phyloP scores from a whole-genome alignment of 2,329 filamentous ascomycete species.

The Pseudogymnoascus sp. region DNA sequence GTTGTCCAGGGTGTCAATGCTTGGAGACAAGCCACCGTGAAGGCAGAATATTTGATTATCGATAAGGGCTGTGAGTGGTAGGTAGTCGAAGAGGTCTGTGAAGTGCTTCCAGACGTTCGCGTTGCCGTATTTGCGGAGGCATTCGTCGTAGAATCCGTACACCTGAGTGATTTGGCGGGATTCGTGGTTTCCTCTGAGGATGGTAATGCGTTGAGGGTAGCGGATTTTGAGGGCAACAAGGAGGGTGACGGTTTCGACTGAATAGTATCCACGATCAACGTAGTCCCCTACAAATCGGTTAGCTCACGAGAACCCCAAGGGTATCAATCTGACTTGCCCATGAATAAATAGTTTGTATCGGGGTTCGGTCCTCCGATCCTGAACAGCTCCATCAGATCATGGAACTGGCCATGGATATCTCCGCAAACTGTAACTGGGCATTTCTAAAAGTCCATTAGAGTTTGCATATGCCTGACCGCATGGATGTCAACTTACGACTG shows the following conservation, averaged over 20 bases:
- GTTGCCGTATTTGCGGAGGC: constrained; percentile 88
- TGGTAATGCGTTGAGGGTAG: constrained; percentile 93
- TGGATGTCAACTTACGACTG: constrained; percentile 63
- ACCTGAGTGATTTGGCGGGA: constrained; percentile 95
- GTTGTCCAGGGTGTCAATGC: constrained; percentile 91
- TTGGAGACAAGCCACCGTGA: constrained; percentile 83
- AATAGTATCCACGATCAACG: constrained; percentile 97
- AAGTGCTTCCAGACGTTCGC: constrained; percentile 97
- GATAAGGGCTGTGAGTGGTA: constrained; percentile 67
- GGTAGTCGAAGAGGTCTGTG: constrained; percentile 96
- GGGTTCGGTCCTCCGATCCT: constrained; percentile 88
- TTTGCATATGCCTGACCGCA: not conserved
- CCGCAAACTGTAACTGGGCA: constrained; percentile 57
- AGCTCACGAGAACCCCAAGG: not conserved
- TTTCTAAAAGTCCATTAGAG: constrained; percentile 12
- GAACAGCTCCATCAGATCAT: constrained; percentile 95
- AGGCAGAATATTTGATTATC: constrained; percentile 68
- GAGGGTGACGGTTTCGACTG: constrained; percentile 91
- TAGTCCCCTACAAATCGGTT: constrained; percentile 64
- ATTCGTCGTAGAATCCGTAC: constrained; percentile 98
- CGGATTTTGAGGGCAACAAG: constrained; percentile 94
- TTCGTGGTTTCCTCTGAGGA: constrained; percentile 93
- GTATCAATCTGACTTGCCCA: constrained; percentile 54
- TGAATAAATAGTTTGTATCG: constrained; percentile 94
- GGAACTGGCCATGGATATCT: constrained; percentile 95